Base-by-base conservation (phyloP, 2,329 filamentous ascomycete species). In the Chaetothyriales sp. region DNA sequence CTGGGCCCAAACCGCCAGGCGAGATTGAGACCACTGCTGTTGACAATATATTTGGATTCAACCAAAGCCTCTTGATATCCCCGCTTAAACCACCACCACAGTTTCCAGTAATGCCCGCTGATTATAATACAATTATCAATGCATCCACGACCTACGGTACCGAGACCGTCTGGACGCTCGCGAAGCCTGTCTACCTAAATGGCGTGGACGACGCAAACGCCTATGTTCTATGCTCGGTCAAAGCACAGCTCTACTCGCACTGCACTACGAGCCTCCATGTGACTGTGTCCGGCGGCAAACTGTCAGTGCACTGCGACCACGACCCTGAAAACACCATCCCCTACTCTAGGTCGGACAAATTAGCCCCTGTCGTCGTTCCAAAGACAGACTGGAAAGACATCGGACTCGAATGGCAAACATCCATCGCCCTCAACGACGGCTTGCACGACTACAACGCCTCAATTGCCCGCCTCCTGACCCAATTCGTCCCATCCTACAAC, bases 11-110 rank as follows among this genome's bases (percentile, higher is more conserved):
- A 52, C 33, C 62, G 53, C 44, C 74, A 69, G 60, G 61, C 44
- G 80, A 69, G 64, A 61, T 76, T 1, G 82, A 82, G 55, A 64
- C 65, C 9, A 85, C 80, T 0, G 74, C 69, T 0, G 77, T 87
- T 0, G 84, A 89, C 59, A 76, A 85, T 2, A 68, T 89, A 1
- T 90, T 90, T 60, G 71, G 72, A 8, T 89, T 84, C 78, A 80
- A 80, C 0, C 60, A 70, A 1, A 65, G 73, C 29, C 73, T 78
- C 49, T 37, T 33, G 6, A n/a, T 33, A 5, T 33, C 18, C 5
- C 44, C 18, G 5, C 55, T 63, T 0, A 70, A 80, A 43, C 66
- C 69, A 0, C 76, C 77, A 5, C 81, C 76, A 0, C 71, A 76
- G 5, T 82, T 78, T 57, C 66, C 73, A 2, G 75, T 67, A 47